phyloP scores from a whole-genome alignment of 2,329 filamentous ascomycete species.

The Apiospora kogelbergensis region DNA sequence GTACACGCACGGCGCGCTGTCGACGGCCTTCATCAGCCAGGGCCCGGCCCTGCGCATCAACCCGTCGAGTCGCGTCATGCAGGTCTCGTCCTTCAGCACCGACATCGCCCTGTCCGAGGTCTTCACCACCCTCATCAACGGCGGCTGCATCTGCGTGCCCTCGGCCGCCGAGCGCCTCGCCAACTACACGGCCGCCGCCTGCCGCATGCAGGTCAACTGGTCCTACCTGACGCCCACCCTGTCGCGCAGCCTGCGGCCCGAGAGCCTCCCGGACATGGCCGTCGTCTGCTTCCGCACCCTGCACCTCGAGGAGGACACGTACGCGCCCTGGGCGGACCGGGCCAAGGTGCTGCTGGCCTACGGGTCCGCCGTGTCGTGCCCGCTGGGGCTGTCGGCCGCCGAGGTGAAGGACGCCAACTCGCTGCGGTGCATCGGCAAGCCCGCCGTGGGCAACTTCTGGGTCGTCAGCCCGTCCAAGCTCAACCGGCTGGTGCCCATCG shows the following conservation, averaged over 20 bases:
- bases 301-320: constrained; percentile 50
- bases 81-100: constrained; percentile 56
- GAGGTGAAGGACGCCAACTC: constrained; percentile 39
- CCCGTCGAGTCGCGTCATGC: constrained; percentile 54
- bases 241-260: constrained; percentile 34
- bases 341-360: constrained; percentile 51
- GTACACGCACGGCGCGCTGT: constrained; percentile 59
- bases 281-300: constrained; percentile 42
- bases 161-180: constrained; percentile 41
- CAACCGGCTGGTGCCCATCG: constrained; percentile 51
- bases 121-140: constrained; percentile 49
- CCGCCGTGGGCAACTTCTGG: constrained; percentile 50
- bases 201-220: constrained; percentile 41
- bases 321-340: constrained; percentile 44
- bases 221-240: constrained; percentile 52
- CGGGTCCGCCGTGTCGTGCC: constrained; percentile 51
- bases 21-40: constrained; percentile 53
- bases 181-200: constrained; percentile 41
- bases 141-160: constrained; percentile 52
- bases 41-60: constrained; percentile 49
- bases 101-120: constrained; percentile 55
- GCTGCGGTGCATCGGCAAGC: constrained; percentile 44
- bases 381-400: constrained; percentile 50
- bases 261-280: constrained; percentile 26
- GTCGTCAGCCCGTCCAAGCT: constrained; percentile 53